Percentiles rank a stretch among this genome's conserved stretches.
phyloP scores from a whole-genome alignment of 179 eudicot species.

The Gypsophila paniculata region DNA sequence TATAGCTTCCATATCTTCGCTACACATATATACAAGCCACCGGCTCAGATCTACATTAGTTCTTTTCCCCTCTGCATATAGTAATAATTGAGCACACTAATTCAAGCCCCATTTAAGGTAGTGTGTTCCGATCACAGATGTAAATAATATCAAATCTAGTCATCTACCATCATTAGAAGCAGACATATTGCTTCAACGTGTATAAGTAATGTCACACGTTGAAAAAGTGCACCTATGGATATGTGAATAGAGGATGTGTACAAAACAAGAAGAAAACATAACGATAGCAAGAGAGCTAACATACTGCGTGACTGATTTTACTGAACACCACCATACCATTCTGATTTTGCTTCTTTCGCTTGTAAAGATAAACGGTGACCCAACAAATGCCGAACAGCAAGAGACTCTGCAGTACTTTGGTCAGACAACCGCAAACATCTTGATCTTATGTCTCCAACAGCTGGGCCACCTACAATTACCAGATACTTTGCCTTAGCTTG shows the following conservation, averaged over 20 bases:
- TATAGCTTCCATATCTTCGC: background rate
- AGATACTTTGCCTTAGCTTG: conserved; percentile 13
- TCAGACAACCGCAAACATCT: conserved; percentile 95
- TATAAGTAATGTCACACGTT: conserved; percentile 1
- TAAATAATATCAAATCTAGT: background rate
- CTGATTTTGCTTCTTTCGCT: conserved; percentile 69
- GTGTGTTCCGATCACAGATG: background rate
- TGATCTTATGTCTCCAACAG: conserved; percentile 98
- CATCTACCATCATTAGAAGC: background rate
- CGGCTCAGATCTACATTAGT: background rate
- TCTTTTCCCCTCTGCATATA: background rate
- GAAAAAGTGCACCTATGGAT: background rate
- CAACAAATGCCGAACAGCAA: conserved; percentile 75
- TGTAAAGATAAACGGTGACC: conserved; percentile 84
- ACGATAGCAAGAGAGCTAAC: conserved; percentile 13
- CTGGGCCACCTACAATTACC: conserved; percentile 74
- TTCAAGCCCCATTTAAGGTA: background rate
- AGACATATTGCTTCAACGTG: background rate
- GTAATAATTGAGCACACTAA: conserved; percentile 2
- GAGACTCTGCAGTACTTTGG: conserved; percentile 81
- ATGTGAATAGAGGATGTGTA: conserved; percentile 3
- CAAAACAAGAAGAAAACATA: background rate
- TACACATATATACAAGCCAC: background rate
- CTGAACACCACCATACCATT: conserved; percentile 49
- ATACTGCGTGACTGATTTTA: conserved; percentile 8